phyloP scores from a whole-genome alignment of 306 rosid species.

The Ormosia semicastrata region DNA sequence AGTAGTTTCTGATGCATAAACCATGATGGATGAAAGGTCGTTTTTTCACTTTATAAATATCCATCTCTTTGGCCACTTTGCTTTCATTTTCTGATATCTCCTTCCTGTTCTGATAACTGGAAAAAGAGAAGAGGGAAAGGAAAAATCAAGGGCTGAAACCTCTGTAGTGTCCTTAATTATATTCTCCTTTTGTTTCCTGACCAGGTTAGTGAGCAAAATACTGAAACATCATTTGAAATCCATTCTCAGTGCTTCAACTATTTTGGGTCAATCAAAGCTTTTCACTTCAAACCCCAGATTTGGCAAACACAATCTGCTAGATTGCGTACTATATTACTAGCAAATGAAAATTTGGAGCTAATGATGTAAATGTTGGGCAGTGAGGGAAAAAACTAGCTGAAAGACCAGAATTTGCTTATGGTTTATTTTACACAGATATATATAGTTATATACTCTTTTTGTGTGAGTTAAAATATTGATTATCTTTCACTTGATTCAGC shows the following conservation, averaged over 20 bases:
- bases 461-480: background rate
- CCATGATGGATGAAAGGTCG: conserved; percentile 47
- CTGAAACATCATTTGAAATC: conserved; percentile 39
- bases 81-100: conserved; percentile 62
- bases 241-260: conserved; percentile 49
- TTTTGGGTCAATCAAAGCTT: conserved; percentile 42
- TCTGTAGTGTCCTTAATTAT: conserved; percentile 48
- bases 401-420: background rate
- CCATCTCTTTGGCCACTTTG: conserved; percentile 47
- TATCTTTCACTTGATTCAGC: conserved; percentile 36
- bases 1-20: conserved; percentile 46
- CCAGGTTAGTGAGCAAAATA: conserved; percentile 60
- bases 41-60: conserved; percentile 66
- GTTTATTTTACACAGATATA: background rate
- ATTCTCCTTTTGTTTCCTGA: conserved; percentile 53
- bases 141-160: conserved; percentile 47
- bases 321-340: conserved; percentile 21
- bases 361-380: conserved; percentile 23
- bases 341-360: conserved; percentile 18
- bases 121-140: conserved; percentile 22
- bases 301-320: conserved; percentile 28
- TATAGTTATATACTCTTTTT: background rate
- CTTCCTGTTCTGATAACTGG: conserved; percentile 40
- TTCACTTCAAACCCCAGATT: conserved; percentile 44
- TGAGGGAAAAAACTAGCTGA: conserved; percentile 2